These are phyloP conservation scores for Erodium trifolium DNA, from an alignment of 441 rosid genomes.

Conservation along the genomic window DNA sequence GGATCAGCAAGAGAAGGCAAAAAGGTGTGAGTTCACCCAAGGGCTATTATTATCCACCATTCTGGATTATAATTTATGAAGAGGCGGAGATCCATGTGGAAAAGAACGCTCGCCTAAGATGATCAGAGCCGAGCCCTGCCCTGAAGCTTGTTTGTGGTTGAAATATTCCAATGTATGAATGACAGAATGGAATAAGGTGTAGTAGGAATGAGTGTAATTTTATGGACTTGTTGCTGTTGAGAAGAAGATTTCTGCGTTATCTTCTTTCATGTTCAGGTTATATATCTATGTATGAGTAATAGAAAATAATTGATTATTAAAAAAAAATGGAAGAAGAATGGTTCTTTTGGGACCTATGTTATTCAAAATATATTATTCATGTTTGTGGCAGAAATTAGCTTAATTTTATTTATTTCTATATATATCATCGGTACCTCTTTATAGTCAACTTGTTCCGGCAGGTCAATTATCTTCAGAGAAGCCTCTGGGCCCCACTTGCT, in stretches of 20 bases:
- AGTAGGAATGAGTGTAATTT: slow-evolving; percentile 5
- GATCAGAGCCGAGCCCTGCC: not conserved
- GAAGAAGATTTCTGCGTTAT: not conserved
- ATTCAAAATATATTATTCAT: too few species aligned
- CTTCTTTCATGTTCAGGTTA: not conserved
- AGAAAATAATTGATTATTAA: not conserved
- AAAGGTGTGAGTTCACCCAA: slow-evolving; percentile 65
- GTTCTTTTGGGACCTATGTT: not conserved
- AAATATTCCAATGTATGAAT: slow-evolving; percentile 7
- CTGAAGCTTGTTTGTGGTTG: not conserved
- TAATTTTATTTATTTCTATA: too few species aligned
- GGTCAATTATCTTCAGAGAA: not conserved
- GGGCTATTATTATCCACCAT: slow-evolving; percentile 68
- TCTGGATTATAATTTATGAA: slow-evolving; percentile 51
- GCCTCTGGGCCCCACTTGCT: slow-evolving; percentile 31
- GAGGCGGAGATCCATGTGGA: slow-evolving; percentile 10
- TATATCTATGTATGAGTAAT: not conserved
- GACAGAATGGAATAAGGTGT: slow-evolving; percentile 4
- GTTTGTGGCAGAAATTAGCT: too few species aligned
- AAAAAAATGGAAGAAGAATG: not conserved
- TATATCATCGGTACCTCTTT: not conserved
- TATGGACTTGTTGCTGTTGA: not conserved
- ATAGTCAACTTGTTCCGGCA: not conserved
- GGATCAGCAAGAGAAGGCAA: slow-evolving; percentile 73
- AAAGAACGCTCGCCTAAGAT: not conserved